phyloP scores from a whole-genome alignment of 2,329 filamentous ascomycete genomes.

The Pseudonectria foliicola region DNA sequence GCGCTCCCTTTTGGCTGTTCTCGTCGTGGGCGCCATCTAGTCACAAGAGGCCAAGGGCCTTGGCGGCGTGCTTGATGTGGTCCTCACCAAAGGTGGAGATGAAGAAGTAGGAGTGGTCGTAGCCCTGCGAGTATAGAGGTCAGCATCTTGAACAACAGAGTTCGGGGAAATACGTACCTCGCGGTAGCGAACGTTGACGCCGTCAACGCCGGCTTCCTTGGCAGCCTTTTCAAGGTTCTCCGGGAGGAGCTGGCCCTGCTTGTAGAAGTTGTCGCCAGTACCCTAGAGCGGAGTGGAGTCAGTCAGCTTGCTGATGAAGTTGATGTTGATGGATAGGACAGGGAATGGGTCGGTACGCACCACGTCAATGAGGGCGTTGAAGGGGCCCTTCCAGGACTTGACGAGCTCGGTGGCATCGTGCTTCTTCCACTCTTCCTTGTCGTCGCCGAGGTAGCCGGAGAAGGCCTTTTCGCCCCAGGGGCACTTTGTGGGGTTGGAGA shows the following conservation, averaged over 20 bases:
- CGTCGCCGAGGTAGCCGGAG: constrained; percentile 75
- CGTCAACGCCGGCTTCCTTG: constrained; percentile 65
- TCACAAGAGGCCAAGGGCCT: constrained; percentile 53
- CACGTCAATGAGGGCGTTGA: constrained; percentile 83
- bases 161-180: constrained; percentile 39
- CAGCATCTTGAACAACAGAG: constrained; percentile 1
- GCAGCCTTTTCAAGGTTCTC: constrained; percentile 85
- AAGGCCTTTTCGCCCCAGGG: constrained; percentile 98
- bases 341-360: constrained; percentile 42
- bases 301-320: not conserved
- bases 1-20: not conserved
- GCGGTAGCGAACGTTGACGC: constrained; percentile 76
- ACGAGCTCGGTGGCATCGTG: constrained; percentile 91
- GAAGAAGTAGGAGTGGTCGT: constrained; percentile 97
- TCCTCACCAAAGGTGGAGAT: constrained; percentile 87
- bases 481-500: constrained; percentile 76
- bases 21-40: constrained; percentile 8
- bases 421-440: constrained; percentile 71
- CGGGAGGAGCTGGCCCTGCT: constrained; percentile 82
- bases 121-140: constrained; percentile 46
- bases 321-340: too few relatives aligned
- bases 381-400: constrained; percentile 60
- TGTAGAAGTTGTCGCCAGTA: constrained; percentile 94
- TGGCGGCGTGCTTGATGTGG: constrained; percentile 86
- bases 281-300: constrained; percentile 45